Evolutionary conservation across 2,329 filamentous ascomycete species (phyloP), one percentile per base, ranked within the genome.

Genomic region (Diaporthe australafricana): DNA sequence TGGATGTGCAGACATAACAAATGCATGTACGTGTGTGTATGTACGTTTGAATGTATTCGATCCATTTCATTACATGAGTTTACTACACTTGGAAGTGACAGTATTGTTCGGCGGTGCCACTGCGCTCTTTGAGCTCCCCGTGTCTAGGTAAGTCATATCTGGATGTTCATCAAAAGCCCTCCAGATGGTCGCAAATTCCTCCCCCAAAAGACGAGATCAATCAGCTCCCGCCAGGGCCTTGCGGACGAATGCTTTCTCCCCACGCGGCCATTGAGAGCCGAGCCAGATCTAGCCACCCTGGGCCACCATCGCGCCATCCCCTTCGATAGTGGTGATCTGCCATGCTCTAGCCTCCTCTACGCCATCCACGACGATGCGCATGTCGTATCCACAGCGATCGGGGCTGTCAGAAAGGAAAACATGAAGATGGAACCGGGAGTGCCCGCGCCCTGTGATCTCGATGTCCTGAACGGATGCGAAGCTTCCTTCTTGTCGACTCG

Each of bases 1-100:
- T 48, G 25, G 63, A 16, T 40, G 68, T 60, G 11, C 68, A 63
- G 38, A 32, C 16, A 30, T 65, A 52, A 30, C 32, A 14, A 27
- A 48, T 5, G 45, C 27, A 38, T 17, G n/a, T 38, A 25, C 20
- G 6, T 40, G 22, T 56, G 38, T 42, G 42, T 30, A 22, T 45
- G 20, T 30, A 38, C 48, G 14, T 50, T 50, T 65, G 32, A 35
- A 35, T 50, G 16, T 35, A 35, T 48, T 25, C 14, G n/a, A 32
- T 22, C n/a, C n/a, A 25, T 6, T 25, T 47, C 45, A 56, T n/a
- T 42, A 5, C 17, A 52, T 17, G 48, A 42, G 35, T 35, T 20
- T 45, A 25, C 3, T n/a, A 65, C 12, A 35, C 42, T 14, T 38
- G 11, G 14, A 40, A 3, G 30, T 22, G 6, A 14, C 60, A 9